These are phyloP conservation scores for Crassisporium funariophilum DNA, from an alignment of 768 basidiomycete species.

Conservation along the genomic window DNA sequence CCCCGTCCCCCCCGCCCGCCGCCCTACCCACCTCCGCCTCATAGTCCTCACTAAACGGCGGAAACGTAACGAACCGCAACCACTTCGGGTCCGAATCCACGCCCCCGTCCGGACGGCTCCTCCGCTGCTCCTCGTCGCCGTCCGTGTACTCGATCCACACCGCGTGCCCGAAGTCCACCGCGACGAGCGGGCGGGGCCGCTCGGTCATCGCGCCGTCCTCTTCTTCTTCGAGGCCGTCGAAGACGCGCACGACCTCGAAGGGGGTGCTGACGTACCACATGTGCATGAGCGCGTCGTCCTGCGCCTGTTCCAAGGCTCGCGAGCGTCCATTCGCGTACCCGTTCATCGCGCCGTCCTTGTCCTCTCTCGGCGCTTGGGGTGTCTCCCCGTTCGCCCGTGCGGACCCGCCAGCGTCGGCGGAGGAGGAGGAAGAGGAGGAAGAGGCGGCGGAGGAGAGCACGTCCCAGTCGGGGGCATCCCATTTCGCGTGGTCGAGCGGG, in stretches of 20 bases:
- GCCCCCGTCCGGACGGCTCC: constrained; percentile 23
- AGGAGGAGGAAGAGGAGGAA: constrained; percentile 4
- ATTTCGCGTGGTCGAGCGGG: constrained; percentile 46
- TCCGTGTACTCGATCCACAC: constrained; percentile 71
- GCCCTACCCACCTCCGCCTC: constrained; percentile 22
- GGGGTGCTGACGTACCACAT: constrained; percentile 73
- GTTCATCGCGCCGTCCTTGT: not conserved
- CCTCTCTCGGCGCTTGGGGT: not conserved
- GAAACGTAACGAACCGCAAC: constrained; percentile 73
- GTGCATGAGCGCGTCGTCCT: constrained; percentile 60
- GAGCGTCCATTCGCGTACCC: constrained; percentile 1
- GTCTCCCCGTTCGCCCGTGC: constrained; percentile 1
- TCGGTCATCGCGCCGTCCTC: constrained; percentile 37
- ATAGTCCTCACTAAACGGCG: constrained; percentile 46
- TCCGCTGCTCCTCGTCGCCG: constrained; percentile 12
- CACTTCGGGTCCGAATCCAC: constrained; percentile 40
- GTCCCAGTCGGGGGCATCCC: constrained; percentile 20
- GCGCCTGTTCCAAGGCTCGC: constrained; percentile 18
- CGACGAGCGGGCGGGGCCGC: constrained; percentile 69
- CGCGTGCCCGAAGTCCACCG: constrained; percentile 87
- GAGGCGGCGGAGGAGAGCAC: not conserved
- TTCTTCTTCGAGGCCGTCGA: constrained; percentile 50
- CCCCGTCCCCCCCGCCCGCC: constrained; percentile 34
- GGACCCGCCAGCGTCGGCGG: too few species aligned
- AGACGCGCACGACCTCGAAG: constrained; percentile 71